Evolutionary conservation across 305 asterid species (phyloP).

Genomic region (Stenogyne calaminthoides): DNA sequence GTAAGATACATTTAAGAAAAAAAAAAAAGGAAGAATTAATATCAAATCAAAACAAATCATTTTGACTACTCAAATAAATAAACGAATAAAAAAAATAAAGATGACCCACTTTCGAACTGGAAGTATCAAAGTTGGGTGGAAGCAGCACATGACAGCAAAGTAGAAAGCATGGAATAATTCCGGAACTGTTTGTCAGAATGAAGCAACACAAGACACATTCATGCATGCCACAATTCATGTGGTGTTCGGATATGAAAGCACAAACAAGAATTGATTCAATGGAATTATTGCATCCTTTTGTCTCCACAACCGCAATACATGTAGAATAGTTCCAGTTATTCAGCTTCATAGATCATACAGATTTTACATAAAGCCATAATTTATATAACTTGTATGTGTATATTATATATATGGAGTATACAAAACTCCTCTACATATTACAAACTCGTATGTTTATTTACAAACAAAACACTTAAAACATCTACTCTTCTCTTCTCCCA

Average conservation of each 20-base stretch:
- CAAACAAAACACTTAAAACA: neutral
- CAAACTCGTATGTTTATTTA: conserved; percentile 21
- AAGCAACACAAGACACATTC: neutral
- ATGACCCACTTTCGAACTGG: neutral
- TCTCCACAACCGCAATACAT: neutral
- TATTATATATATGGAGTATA: neutral
- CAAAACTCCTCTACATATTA: neutral
- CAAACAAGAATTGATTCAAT: neutral
- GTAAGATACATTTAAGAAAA: no score
- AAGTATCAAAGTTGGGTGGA: conserved; percentile 4
- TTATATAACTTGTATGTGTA: conserved; percentile 8
- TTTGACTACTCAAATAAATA: no score
- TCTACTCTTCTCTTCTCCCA: conserved; percentile 3
- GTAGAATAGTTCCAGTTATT: neutral
- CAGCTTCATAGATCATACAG: neutral
- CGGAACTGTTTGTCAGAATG: conserved; percentile 1
- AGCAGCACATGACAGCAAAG: neutral
- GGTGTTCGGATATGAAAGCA: neutral
- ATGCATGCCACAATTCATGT: no score
- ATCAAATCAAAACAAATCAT: no score
- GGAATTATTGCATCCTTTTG: conserved; percentile 17
- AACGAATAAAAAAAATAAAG: neutral
- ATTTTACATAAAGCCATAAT: conserved; percentile 2
- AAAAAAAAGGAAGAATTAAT: no score
- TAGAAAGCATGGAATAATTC: no score